phyloP scores from a whole-genome alignment of 140 eudicot species.

The Anethum foeniculum region DNA sequence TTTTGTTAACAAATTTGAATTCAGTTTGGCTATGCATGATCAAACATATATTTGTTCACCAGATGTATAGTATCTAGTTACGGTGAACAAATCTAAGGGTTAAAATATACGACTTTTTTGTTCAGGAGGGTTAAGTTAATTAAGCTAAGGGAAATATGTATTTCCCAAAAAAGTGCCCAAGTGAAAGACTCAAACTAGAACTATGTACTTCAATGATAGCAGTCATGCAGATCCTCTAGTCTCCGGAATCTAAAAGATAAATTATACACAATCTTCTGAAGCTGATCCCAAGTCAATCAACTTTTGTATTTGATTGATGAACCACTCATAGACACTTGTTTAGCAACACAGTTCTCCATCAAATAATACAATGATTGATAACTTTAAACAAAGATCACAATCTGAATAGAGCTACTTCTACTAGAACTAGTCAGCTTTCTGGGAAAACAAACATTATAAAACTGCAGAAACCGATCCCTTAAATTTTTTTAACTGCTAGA shows the following conservation, averaged over 20 bases:
- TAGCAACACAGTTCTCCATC: neutral
- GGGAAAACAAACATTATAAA: neutral
- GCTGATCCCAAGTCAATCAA: neutral
- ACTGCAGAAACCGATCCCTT: neutral
- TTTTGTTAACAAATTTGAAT: neutral
- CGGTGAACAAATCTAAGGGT: no score
- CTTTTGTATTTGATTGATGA: neutral
- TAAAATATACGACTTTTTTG: no score
- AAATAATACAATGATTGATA: neutral
- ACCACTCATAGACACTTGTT: neutral
- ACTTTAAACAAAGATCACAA: neutral
- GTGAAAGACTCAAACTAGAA: neutral
- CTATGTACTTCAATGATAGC: neutral
- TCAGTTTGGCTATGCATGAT: neutral
- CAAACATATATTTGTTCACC: neutral
- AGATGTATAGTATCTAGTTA: no score
- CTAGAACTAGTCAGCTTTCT: neutral
- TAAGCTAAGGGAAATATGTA: no score
- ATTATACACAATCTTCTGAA: neutral
- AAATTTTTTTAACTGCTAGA: neutral
- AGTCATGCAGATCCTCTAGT: neutral
- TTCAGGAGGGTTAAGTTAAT: no score
- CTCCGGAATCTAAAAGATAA: neutral
- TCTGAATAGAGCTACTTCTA: neutral
- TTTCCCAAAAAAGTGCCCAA: no score